Evolutionary conservation across 768 basidiomycete genomes (phyloP).

Genomic region (Boletus rufocinnamomeus): DNA sequence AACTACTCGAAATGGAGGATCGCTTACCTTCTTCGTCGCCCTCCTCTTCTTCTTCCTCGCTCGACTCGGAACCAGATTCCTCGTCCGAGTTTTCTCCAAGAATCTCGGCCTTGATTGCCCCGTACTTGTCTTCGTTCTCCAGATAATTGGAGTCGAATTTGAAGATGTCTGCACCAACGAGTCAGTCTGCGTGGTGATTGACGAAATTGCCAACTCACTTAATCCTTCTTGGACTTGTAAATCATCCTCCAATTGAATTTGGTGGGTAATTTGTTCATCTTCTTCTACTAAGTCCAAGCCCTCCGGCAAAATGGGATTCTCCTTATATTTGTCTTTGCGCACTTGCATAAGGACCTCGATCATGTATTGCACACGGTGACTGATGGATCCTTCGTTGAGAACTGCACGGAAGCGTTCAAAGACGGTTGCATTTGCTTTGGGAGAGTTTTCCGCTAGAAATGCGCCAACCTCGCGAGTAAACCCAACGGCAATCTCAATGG

Average conservation of each 20-base stretch:
- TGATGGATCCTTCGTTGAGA: conserved; percentile 92
- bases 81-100: conserved; percentile 85
- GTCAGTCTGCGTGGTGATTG: conserved; percentile 10
- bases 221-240: conserved; percentile 92
- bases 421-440: conserved; percentile 92
- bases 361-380: conserved; percentile 98
- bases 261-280: conserved; percentile 96
- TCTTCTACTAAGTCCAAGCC: conserved; percentile 97
- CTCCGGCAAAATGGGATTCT: conserved; percentile 92
- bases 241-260: conserved; percentile 90
- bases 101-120: conserved; percentile 88
- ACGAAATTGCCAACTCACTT: conserved; percentile 56
- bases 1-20: conserved; percentile 26
- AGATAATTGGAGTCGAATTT: conserved; percentile 86
- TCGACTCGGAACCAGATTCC: conserved; percentile 64
- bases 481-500: conserved; percentile 97
- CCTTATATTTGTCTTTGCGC: conserved; percentile 98
- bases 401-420: conserved; percentile 97
- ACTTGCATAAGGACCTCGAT: conserved; percentile 99
- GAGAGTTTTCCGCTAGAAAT: conserved; percentile 89
- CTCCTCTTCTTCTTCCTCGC: conserved; percentile 68
- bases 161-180: conserved; percentile 75
- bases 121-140: conserved; percentile 94
- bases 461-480: conserved; percentile 98
- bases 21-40: conserved; percentile 52